These are phyloP conservation scores for Trypanosoma boissoni DNA, from an alignment of 208 protist species.

Conservation along the genomic window DNA sequence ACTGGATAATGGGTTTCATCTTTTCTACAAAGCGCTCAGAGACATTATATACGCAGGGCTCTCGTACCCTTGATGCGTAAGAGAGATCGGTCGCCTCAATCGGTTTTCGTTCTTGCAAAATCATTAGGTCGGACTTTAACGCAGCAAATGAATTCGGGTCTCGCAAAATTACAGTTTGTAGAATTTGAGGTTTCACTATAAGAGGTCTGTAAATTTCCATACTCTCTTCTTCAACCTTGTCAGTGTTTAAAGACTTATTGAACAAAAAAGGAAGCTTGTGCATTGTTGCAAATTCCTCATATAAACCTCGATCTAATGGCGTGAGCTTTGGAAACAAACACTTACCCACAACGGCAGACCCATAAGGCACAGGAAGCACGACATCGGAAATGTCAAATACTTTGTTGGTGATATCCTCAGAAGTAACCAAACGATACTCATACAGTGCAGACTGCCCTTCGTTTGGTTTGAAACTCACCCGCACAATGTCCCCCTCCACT, in stretches of 20 bases:
- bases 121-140: conserved; percentile 73
- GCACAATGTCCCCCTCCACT: conserved; percentile 63
- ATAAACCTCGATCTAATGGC: conserved; percentile 26
- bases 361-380: conserved; percentile 75
- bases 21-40: conserved; percentile 72
- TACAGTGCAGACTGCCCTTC: background rate
- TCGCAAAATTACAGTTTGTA: conserved; percentile 48
- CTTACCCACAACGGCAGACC: conserved; percentile 1
- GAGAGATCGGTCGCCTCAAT: conserved; percentile 38
- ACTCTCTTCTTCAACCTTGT: no score
- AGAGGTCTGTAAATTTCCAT: conserved; percentile 73
- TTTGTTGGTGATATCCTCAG: conserved; percentile 22
- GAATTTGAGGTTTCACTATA: conserved; percentile 33
- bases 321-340: conserved; percentile 22
- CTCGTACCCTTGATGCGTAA: conserved; percentile 47
- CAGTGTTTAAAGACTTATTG: background rate
- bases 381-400: conserved; percentile 56
- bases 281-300: conserved; percentile 29
- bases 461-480: background rate
- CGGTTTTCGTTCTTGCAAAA: conserved; percentile 62
- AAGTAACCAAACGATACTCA: conserved; percentile 27
- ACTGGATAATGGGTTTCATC: conserved; percentile 35
- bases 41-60: conserved; percentile 79
- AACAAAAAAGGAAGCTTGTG: conserved; percentile 49
- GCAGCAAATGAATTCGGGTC: conserved; percentile 70